phyloP scores from a whole-genome alignment of 2,329 filamentous ascomycete genomes.

The Ophiostoma australiae region DNA sequence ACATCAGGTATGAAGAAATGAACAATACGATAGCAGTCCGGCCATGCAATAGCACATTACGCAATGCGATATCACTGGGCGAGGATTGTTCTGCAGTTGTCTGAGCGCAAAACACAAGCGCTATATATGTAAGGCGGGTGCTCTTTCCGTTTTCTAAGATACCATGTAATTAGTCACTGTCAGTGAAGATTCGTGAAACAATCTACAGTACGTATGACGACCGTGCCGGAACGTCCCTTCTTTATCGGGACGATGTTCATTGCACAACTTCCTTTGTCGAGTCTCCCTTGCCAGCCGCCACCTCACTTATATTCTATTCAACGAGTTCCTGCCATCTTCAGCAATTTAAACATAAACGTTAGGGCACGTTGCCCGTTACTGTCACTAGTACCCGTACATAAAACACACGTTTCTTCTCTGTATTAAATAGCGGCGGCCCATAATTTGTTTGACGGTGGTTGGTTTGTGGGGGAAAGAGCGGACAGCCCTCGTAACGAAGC shows the following conservation, averaged over 20 bases:
- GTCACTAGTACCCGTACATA: not conserved
- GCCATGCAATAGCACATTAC: not conserved
- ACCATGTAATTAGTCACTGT: too few relatives aligned
- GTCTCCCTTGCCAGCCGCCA: not conserved
- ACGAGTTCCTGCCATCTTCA: not conserved
- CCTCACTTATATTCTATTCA: too few relatives aligned
- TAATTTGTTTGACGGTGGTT: slow-evolving; percentile 4
- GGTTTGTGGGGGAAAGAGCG: not conserved
- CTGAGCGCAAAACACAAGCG: too few relatives aligned
- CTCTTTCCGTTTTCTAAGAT: not conserved
- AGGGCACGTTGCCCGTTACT: not conserved
- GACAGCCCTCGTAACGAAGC: not conserved
- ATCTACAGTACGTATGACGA: not conserved
- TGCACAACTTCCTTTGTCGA: not conserved
- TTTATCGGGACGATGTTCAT: not conserved
- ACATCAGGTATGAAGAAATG: not conserved
- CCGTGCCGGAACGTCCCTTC: not conserved
- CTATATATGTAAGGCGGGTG: not conserved
- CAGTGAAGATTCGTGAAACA: too few relatives aligned
- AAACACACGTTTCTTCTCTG: slow-evolving; percentile 7
- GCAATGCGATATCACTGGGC: not conserved
- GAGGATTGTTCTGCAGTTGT: too few relatives aligned
- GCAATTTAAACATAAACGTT: not conserved
- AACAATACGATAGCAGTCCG: not conserved
- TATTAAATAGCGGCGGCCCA: not conserved